Base-by-base conservation (phyloP, 1,284 basidiomycete species). In the Pseudomicrostroma phylloplanum region DNA sequence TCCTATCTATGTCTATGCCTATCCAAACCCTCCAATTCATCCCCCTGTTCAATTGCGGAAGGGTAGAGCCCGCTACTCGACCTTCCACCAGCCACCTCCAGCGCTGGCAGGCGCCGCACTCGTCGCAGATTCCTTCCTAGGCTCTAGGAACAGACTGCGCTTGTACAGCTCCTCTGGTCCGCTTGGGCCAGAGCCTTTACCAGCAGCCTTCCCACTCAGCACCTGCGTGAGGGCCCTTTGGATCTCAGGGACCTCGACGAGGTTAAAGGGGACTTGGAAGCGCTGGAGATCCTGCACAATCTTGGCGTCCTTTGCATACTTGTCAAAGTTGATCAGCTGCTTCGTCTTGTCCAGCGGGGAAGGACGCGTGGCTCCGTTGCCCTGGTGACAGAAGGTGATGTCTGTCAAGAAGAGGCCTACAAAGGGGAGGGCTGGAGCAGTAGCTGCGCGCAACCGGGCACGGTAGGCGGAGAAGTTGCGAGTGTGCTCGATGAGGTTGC, bases 401-500 rank as follows among this genome's bases (percentile, higher is more conserved):
- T 94, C 91, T 3, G 91, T 92, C 65, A 92, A 82, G 79, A 91
- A 91, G 23, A 92, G 82, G 53, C 90, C 90, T n/a, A 77, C 61
- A 65, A 78, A 79, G 6, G 77, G 77, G 17, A 79, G 56, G 21
- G 74, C 74, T 0, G 77, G 74, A 1, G 74, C 69, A 3, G 65
- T 51, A 9, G 70, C 69, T 23, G 56, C 49, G 39, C 72, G 69
- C 65, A 96, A 83, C 60, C 84, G 85, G 58, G 86, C 84, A 59
- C 94, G 89, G 80, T 99, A 99, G 73, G 91, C 89, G 65, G 90
- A 88, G 74, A 94, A 96, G 80, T 96, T 96, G 61, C 91, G 85
- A 57, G 88, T 85, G 76, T 91, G 89, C 74, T 96, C 92, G 13
- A 93, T 90, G 11, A 96, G 83, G 65, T 86, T 87, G 64, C 92